A percentile compares a stretch with the other conserved stretches of the same genome.
phyloP scores from a whole-genome alignment of 345 rosid genomes.

The Capsella bursapastoris region DNA sequence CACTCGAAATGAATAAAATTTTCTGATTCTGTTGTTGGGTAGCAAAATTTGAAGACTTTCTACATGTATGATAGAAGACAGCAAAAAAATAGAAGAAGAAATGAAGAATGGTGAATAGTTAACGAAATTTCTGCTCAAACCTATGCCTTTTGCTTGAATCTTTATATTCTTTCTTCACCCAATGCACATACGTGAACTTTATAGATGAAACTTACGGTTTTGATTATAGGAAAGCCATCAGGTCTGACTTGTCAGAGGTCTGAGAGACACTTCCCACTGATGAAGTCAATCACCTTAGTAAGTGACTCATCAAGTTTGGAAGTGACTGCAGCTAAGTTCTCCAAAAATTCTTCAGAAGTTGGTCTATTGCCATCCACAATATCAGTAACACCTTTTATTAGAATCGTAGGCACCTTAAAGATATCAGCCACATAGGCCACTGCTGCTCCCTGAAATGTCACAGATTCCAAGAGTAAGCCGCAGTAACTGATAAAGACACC shows the following conservation, averaged over 20 bases:
- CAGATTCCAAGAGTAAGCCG: background rate
- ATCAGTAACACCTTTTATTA: constrained; percentile 87
- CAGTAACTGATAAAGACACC: constrained; percentile 11
- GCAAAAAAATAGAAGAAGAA: constrained; percentile 12
- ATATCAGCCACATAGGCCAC: constrained; percentile 84
- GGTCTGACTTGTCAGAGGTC: constrained; percentile 58
- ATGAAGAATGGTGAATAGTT: background rate
- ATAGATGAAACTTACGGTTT: constrained; percentile 3
- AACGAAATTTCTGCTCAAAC: constrained; percentile 1
- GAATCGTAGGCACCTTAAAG: constrained; percentile 76
- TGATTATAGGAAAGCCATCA: constrained; percentile 1
- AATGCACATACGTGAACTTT: constrained; percentile 20
- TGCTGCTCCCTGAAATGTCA: constrained; percentile 77
- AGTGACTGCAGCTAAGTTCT: constrained; percentile 75
- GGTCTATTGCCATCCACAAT: constrained; percentile 79
- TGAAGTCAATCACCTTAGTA: constrained; percentile 63
- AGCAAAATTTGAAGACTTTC: constrained; percentile 28
- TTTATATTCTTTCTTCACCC: background rate
- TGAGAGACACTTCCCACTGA: constrained; percentile 69
- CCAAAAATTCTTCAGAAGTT: constrained; percentile 71
- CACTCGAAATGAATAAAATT: background rate
- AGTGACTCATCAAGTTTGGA: constrained; percentile 63
- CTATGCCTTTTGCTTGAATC: constrained; percentile 17
- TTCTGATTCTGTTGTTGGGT: constrained; percentile 5
- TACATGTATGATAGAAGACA: constrained; percentile 16